phyloP scores from a whole-genome alignment of 352 stramenopile genomes.

The Porosira glacialis region DNA sequence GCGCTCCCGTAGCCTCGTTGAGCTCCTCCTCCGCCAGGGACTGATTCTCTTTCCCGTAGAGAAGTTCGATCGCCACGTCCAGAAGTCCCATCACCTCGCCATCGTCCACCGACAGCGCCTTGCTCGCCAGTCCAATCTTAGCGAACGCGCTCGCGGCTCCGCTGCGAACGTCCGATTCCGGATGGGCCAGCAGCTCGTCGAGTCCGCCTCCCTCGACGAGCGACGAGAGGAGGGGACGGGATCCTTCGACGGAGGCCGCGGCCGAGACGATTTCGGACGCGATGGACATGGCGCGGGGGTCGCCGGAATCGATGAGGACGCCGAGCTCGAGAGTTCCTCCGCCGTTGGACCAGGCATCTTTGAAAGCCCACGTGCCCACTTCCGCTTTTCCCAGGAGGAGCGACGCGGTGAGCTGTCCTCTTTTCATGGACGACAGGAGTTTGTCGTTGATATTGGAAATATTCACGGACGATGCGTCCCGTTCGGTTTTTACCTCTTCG shows the following conservation, averaged over 20 bases:
- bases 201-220: slow-evolving; percentile 59
- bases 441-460: slow-evolving; percentile 2
- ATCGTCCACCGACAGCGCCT: slow-evolving; percentile 57
- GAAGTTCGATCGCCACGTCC: slow-evolving; percentile 68
- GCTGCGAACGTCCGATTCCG: slow-evolving; percentile 63
- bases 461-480: too few species aligned
- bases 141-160: slow-evolving; percentile 68
- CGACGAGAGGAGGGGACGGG: slow-evolving; percentile 45
- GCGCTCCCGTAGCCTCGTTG: too few species aligned
- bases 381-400: slow-evolving; percentile 63
- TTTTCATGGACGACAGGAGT: slow-evolving; percentile 47
- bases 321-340: slow-evolving; percentile 42
- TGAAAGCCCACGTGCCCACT: slow-evolving; percentile 69
- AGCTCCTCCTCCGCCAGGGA: slow-evolving; percentile 1
- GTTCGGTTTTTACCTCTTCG: too few species aligned
- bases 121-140: slow-evolving; percentile 74
- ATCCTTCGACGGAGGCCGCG: slow-evolving; percentile 63
- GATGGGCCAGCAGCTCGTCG: slow-evolving; percentile 55
- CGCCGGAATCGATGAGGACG: slow-evolving; percentile 54
- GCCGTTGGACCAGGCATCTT: slow-evolving; percentile 52
- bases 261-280: slow-evolving; percentile 72
- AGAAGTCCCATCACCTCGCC: slow-evolving; percentile 70
- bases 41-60: slow-evolving; percentile 55
- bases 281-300: slow-evolving; percentile 66
- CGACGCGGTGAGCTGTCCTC: slow-evolving; percentile 45